These are phyloP conservation scores for Hawksworthiomyces lignivorus DNA, from an alignment of 2,329 filamentous ascomycete species.

Conservation along the genomic window DNA sequence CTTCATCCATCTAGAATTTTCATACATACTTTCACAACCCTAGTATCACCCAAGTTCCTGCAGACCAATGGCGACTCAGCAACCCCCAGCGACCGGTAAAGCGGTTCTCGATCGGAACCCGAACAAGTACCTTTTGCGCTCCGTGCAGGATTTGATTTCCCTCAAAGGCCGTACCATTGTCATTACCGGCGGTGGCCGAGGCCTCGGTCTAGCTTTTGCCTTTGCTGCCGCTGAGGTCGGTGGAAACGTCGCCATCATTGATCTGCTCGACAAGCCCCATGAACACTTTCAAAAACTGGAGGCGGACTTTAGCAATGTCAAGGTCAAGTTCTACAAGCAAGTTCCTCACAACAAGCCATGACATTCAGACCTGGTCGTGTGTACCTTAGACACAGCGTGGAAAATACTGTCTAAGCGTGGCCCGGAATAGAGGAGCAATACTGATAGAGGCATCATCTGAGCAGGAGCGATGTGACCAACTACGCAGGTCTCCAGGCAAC, in stretches of 20 bases:
- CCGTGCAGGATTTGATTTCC: not conserved
- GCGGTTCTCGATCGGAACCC: slow-evolving; percentile 17
- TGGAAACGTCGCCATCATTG: slow-evolving; percentile 7
- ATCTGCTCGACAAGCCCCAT: slow-evolving; percentile 2
- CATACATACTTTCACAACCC: too few relatives aligned
- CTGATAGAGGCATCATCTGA: too few relatives aligned
- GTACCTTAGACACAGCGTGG: too few relatives aligned
- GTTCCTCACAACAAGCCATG: too few relatives aligned
- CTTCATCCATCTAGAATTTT: too few relatives aligned
- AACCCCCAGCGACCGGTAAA: not conserved
- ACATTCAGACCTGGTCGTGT: too few relatives aligned
- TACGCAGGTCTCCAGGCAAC: not conserved
- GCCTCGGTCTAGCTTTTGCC: slow-evolving; percentile 7
- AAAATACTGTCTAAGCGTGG: too few relatives aligned
- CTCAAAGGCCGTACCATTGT: slow-evolving; percentile 3
- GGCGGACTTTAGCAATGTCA: slow-evolving; percentile 1
- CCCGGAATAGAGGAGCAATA: too few relatives aligned
- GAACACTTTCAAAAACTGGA: slow-evolving; percentile 2
- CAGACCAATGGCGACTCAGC: too few relatives aligned
- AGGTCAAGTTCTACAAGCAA: slow-evolving; percentile 8
- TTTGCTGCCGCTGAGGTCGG: slow-evolving; percentile 6
- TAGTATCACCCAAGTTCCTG: too few relatives aligned
- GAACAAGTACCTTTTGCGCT: not conserved
- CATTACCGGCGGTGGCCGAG: slow-evolving; percentile 39
- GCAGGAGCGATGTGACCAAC: not conserved